Conservation (phyloP, 805 yeast genomes). For the Candida jianshihensis region DNA sequence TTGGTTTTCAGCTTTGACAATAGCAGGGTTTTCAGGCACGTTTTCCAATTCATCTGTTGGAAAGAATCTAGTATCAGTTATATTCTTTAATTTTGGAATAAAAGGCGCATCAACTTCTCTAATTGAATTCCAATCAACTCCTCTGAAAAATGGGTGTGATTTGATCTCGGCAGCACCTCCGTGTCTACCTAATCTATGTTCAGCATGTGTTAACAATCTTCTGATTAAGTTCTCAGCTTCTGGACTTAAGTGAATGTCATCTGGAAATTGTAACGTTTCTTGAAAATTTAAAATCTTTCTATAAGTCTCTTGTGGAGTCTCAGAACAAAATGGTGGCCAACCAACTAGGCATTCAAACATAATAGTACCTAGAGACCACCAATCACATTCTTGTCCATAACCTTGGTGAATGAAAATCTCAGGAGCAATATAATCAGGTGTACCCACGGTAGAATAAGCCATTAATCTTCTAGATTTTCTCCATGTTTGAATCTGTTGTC, state of each 20-base stretch:
- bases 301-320: conserved; percentile 91
- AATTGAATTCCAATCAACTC: conserved; percentile 72
- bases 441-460: conserved; percentile 97
- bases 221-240: conserved; percentile 85
- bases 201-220: conserved; percentile 81
- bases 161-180: conserved; percentile 58
- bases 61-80: conserved; percentile 95
- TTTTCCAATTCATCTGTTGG: conserved; percentile 95
- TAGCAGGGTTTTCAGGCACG: conserved; percentile 84
- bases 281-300: conserved; percentile 89
- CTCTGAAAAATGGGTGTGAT: conserved; percentile 74
- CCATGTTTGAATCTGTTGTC: conserved; percentile 74
- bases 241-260: conserved; percentile 82
- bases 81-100: conserved; percentile 84
- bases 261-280: conserved; percentile 78
- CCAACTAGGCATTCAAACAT: conserved; percentile 94
- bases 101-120: conserved; percentile 83
- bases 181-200: conserved; percentile 67
- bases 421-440: conserved; percentile 98
- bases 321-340: conserved; percentile 95
- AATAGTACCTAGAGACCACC: conserved; percentile 98
- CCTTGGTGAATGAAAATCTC: conserved; percentile 85
- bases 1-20: conserved; percentile 59
- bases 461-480: conserved; percentile 72
- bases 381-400: conserved; percentile 94